These are phyloP conservation scores for Trypanosoma cruzi DNA, from an alignment of 208 protist species.

Conservation along the genomic window DNA sequence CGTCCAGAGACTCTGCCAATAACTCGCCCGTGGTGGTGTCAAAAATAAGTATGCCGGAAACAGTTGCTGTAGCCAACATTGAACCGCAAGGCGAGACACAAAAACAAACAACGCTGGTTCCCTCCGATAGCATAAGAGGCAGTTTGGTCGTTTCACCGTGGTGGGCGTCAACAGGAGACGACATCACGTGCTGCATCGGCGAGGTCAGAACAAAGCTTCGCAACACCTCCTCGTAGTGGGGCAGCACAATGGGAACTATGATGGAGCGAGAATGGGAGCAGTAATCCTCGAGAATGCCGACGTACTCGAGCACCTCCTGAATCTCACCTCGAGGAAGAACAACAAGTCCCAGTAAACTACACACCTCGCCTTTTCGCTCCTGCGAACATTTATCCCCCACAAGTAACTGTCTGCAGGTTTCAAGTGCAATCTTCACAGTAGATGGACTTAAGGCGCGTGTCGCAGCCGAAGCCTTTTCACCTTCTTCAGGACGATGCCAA, in stretches of 20 bases:
- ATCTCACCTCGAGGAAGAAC: conserved; percentile 56
- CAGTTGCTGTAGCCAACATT: conserved; percentile 56
- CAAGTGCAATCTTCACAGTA: conserved; percentile 35
- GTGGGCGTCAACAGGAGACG: conserved; percentile 71
- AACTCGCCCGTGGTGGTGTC: conserved; percentile 40
- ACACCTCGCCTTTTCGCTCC: conserved; percentile 38
- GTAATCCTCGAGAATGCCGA: conserved; percentile 60
- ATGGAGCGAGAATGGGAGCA: conserved; percentile 14
- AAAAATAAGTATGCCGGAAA: conserved; percentile 45
- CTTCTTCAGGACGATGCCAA: conserved; percentile 14
- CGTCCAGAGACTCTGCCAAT: conserved; percentile 37
- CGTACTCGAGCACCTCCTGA: conserved; percentile 63
- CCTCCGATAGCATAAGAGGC: conserved; percentile 61
- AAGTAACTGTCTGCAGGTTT: conserved; percentile 28
- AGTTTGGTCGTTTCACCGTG: conserved; percentile 53
- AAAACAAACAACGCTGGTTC: conserved; percentile 61
- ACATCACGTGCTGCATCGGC: conserved; percentile 34
- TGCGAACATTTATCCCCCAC: conserved; percentile 28
- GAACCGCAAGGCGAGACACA: conserved; percentile 70
- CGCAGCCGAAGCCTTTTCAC: conserved; percentile 28
- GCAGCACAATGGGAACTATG: conserved; percentile 36
- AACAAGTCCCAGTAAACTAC: conserved; percentile 58
- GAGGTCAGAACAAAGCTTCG: conserved; percentile 46
- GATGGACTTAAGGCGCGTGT: conserved; percentile 23
- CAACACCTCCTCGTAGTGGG: conserved; percentile 48